phyloP scores from a whole-genome alignment of 345 rosid species.

The Populus davidiana region DNA sequence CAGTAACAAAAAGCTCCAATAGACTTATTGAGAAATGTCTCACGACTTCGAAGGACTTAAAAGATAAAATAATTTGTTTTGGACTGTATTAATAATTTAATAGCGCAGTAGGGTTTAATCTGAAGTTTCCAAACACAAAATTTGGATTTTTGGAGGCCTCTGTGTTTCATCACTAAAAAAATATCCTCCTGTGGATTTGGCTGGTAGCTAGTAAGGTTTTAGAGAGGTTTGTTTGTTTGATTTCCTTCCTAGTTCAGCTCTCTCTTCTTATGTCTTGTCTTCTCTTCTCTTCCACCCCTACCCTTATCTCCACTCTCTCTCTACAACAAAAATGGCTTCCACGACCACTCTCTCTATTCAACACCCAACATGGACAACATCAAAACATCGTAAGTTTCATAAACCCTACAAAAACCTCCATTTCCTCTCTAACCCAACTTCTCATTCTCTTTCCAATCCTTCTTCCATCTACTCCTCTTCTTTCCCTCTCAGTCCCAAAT shows the following conservation, averaged over 20 bases:
- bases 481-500: constrained; percentile 31
- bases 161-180: background rate
- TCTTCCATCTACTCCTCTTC: constrained; percentile 37
- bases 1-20: background rate
- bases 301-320: constrained; percentile 6
- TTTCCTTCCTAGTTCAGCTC: background rate
- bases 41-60: background rate
- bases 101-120: background rate
- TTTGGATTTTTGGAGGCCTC: background rate
- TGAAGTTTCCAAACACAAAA: background rate
- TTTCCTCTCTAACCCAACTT: constrained; percentile 22
- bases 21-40: background rate
- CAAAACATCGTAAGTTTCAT: constrained; percentile 11
- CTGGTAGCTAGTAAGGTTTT: constrained; percentile 37
- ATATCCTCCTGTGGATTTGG: background rate
- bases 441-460: constrained; percentile 20
- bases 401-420: constrained; percentile 45
- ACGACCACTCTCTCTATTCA: constrained; percentile 40
- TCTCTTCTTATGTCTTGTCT: background rate
- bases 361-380: constrained; percentile 36
- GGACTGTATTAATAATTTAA: background rate
- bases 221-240: constrained; percentile 38
- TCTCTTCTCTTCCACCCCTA: constrained; percentile 16
- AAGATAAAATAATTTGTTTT: background rate
- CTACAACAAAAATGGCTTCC: constrained; percentile 41